Evolutionary conservation across 768 basidiomycete species (phyloP).

Genomic region (Trichaptum fuscoviolaceum): DNA sequence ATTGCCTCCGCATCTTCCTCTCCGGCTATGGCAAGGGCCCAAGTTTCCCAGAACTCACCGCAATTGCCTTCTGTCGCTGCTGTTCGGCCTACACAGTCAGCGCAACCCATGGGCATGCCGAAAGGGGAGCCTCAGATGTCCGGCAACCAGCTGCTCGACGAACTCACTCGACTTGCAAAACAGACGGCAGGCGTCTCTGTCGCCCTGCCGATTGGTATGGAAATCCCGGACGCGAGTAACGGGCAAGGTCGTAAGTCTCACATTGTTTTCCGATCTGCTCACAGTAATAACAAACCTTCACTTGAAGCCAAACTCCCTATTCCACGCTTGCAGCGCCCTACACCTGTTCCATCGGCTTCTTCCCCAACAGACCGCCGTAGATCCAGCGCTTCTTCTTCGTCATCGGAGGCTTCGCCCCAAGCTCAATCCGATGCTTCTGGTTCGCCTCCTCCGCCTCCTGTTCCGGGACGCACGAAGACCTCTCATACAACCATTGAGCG

Average conservation of each 20-base stretch:
- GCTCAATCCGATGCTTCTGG: conserved; percentile 17
- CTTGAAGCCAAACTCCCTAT: conserved; percentile 37
- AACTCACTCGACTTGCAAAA: conserved; percentile 32
- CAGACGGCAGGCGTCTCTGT: conserved; percentile 33
- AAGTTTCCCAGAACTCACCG: conserved; percentile 31
- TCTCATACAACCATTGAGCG: conserved; percentile 88
- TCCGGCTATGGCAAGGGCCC: conserved; percentile 34
- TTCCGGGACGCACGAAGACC: conserved; percentile 61
- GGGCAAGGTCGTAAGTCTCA: conserved; percentile 15
- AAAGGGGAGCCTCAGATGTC: conserved; percentile 9
- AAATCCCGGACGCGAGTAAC: neutral
- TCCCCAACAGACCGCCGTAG: conserved; percentile 12
- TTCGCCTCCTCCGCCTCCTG: conserved; percentile 16
- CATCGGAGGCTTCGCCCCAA: conserved; percentile 38
- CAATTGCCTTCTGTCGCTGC: conserved; percentile 24
- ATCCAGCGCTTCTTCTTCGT: conserved; percentile 25
- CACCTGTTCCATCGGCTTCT: conserved; percentile 39
- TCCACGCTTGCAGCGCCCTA: conserved; percentile 43
- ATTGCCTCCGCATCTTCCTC: conserved; percentile 48
- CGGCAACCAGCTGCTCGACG: conserved; percentile 12
- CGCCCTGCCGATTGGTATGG: conserved; percentile 23
- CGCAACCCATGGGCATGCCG: conserved; percentile 19
- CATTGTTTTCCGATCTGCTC: neutral
- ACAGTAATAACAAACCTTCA: neutral
- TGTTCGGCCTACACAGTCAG: conserved; percentile 24